Conservation (phyloP, 345 rosid genomes). For the rapeseed (Brassica napus) region Da-Ae NC_063447.1:56624501-56625000, state of each 20-base stretch:
- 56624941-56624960: constrained; percentile 58
- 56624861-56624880: not conserved
- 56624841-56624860: constrained; percentile 6
- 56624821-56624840: constrained; percentile 10
- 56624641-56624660: not conserved
- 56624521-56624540: not conserved
- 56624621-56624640: not conserved
- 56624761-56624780: not conserved
- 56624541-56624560: not conserved
- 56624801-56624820: not conserved
- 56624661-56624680: not conserved
- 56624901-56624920: constrained; percentile 77
- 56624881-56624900: constrained; percentile 77
- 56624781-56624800: constrained; percentile 1
- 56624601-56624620: not conserved
- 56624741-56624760: not conserved
- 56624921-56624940: constrained; percentile 84
- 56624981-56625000: constrained; percentile 26
- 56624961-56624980: constrained; percentile 34
- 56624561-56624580: not conserved
- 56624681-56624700: not conserved
- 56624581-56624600: not conserved
- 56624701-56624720: too few relatives aligned
- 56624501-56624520: not conserved
- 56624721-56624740: not conserved